Evolutionary conservation across 495 filamentous ascomycete genomes (phyloP).

Genomic region (Aspergillus cristatus): DNA sequence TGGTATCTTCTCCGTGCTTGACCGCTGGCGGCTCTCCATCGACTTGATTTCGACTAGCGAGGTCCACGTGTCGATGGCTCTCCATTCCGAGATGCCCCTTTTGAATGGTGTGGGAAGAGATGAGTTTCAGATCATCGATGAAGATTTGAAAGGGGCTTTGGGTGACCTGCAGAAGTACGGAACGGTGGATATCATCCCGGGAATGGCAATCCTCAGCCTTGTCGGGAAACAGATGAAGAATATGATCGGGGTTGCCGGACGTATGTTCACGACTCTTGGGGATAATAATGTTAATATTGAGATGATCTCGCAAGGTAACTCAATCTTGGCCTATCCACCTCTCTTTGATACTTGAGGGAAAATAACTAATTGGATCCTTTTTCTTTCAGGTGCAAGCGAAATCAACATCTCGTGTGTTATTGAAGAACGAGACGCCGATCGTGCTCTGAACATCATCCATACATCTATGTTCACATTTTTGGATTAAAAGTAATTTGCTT

Average conservation of each 20-base stretch:
- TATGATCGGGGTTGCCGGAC: conserved; percentile 82
- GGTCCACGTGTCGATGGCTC: conserved; percentile 90
- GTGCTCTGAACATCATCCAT: conserved; percentile 90
- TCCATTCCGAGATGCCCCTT: conserved; percentile 58
- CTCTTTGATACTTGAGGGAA: conserved; percentile 4
- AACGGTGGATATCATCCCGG: conserved; percentile 69
- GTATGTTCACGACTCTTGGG: conserved; percentile 83
- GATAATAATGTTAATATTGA: conserved; percentile 87
- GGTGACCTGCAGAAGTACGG: conserved; percentile 68
- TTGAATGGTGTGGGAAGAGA: conserved; percentile 48
- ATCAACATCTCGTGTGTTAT: conserved; percentile 99
- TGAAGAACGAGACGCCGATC: conserved; percentile 76
- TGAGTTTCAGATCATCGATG: conserved; percentile 54
- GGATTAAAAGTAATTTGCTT: conserved; percentile 29
- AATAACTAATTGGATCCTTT: conserved; percentile 13
- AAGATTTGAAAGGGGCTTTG: conserved; percentile 56
- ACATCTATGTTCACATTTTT: conserved; percentile 74
- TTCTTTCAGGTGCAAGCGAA: conserved; percentile 72
- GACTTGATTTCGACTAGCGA: conserved; percentile 92
- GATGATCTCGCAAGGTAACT: conserved; percentile 92
- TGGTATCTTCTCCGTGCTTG: conserved; percentile 78
- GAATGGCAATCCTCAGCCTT: conserved; percentile 87
- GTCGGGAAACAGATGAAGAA: conserved; percentile 94
- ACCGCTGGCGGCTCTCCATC: conserved; percentile 69
- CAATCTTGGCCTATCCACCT: conserved; percentile 5